phyloP scores from a whole-genome alignment of 352 stramenopile genomes.

The Phytophthora vignae region DNA sequence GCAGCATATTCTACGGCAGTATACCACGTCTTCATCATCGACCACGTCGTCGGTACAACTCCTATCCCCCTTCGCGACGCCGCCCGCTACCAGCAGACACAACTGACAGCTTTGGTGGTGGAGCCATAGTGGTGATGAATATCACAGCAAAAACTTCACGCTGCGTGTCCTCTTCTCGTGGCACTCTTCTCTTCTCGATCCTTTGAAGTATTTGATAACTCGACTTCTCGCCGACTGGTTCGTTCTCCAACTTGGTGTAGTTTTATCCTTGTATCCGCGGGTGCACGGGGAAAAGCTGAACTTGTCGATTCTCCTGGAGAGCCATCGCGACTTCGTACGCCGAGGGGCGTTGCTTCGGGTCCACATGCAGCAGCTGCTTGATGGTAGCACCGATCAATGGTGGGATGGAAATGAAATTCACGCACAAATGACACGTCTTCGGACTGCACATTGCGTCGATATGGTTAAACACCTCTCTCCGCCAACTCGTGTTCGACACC shows the following conservation, averaged over 20 bases:
- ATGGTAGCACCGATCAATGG: constrained; percentile 79
- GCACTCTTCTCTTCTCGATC: not conserved
- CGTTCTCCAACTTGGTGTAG: not conserved
- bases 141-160: not conserved
- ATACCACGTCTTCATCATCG: constrained; percentile 29
- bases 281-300: constrained; percentile 59
- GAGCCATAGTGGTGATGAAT: not conserved
- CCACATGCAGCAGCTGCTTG: constrained; percentile 78
- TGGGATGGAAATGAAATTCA: constrained; percentile 85
- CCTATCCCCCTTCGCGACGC: constrained; percentile 19
- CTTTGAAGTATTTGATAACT: not conserved
- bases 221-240: not conserved
- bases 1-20: constrained; percentile 51
- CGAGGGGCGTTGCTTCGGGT: constrained; percentile 69
- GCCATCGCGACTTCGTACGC: constrained; percentile 79
- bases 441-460: constrained; percentile 71
- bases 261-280: constrained; percentile 28
- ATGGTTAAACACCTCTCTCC: constrained; percentile 77
- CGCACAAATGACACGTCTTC: constrained; percentile 69
- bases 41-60: constrained; percentile 31
- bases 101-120: constrained; percentile 6
- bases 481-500: constrained; percentile 65
- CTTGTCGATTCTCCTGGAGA: constrained; percentile 68
- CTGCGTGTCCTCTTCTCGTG: not conserved
- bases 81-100: constrained; percentile 15